Evolutionary conservation across 2,329 filamentous ascomycete species (phyloP), one percentile per base, ranked within the genome.

Genomic region (Epichloe glyceriae): DNA sequence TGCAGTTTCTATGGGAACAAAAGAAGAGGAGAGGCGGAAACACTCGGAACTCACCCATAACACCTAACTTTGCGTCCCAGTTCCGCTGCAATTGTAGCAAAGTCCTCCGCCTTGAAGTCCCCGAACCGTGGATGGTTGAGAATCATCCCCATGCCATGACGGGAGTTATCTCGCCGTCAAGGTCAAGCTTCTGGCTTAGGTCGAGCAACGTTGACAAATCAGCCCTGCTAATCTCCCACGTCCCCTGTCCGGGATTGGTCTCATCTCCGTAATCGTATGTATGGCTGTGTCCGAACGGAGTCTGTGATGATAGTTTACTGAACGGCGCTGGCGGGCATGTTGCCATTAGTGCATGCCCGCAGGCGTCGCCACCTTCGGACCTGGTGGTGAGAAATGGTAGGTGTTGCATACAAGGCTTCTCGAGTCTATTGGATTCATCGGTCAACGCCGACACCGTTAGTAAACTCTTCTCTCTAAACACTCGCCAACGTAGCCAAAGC

Each of bases 261-360:
- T 49, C 55, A 30, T 57, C 53, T 33, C 56, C 48, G 45, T 64
- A 59, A 20, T 64, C 58, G 40, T 62, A 68, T 53, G 64, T 62
- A 54, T 73, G 67, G 47, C 61, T 61, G 50, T 68, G 67, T 26
- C 76, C 77, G 60, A 81, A 82, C 0, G 76, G 76, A 30, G 75
- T 70, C 11, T 77, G 71, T 41, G 67, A 58, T 48, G 69, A 70
- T 52, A 76, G 62, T 50, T 78, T 72, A 48, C 70, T 61, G 52
- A 76, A 75, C 3, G 76, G 73, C 56, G 82, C 79, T 5, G 90
- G 88, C 45, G 91, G 90, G 63, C 88, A 95, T 15, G 86, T 86
- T 15, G 88, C 86, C 91, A 97, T 97, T 57, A 97, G 73, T 4
- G 88, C 90, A 66, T 98, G 93, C 40, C 91, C 93, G 56, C 86